Base-by-base conservation (phyloP, 192 early-diverging fungal species). In the Obelidium mucronatum region DNA sequence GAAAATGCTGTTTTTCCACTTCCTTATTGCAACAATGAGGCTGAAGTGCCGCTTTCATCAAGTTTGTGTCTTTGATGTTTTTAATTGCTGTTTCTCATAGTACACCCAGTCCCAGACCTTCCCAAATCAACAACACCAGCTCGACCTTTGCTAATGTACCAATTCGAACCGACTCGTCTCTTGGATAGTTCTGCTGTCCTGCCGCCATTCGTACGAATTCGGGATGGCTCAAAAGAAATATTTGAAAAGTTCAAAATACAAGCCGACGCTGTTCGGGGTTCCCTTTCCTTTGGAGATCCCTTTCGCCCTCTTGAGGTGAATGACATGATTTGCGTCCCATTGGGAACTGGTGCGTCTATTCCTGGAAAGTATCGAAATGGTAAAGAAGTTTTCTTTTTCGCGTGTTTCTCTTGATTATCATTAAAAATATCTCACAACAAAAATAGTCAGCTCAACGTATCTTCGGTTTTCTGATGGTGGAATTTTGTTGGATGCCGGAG, bases 341-440 rank as follows among this genome's bases (percentile, higher is more conserved):
- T 99, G 15, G 97, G 97, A 35, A 99, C 97, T 0, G 97, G 94
- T 30, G 93, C 95, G 24, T 89, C 95, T 22, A 80, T 94, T 37
- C 96, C 97, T 2, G 92, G 91, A 30, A 93, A 92, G 68, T 96
- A 94, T 81, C 89, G 97, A 77, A 99, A 99, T 81, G 93, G 91
- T 93, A 82, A 15, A 24, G 3, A 56, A 65, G 56, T 15, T 6
- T 54, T 75, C 19, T 34, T 61, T 51, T 68, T 60, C 52, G 67
- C 31, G 19, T 3, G 35, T 19, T 30, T 62, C 5, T 72, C 48
- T 40, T 30, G 30, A 63, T 48, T 26, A 11, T 79, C 19, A n/a
- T 40, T 34, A 63, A 73, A 5, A 30, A 26, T 42, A 28, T 64
- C 15, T 61, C 59, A n/a, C n/a, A 48, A 48, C 0, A 48, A 34